Evolutionary conservation across 1,284 basidiomycete species (phyloP), one percentile per base, ranked within the genome.

Genomic region (Moesziomyces parantarcticus): DNA sequence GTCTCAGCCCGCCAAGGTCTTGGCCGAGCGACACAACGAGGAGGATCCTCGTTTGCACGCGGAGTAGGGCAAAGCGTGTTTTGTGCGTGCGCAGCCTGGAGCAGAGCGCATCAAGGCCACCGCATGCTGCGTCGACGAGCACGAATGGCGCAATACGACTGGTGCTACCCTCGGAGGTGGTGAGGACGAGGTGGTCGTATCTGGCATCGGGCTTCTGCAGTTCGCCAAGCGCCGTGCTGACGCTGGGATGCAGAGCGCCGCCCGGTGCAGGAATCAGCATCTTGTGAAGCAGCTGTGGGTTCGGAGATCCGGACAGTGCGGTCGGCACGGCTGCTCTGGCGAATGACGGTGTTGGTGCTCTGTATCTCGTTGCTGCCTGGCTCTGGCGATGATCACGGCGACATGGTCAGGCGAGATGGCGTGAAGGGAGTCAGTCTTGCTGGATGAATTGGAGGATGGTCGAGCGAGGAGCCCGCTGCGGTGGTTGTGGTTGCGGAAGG

Each of bases 101-200:
- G 14, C 58, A 50, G 7, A 60, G 44, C 5, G 58, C 53, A 47
- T 61, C 50, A 1, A 67, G 54, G 14, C 64, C 64, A 7, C 64
- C 64, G n/a, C 34, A 21, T 4, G 49, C 64, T n/a, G 39, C 48
- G 5, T 49, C 53, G n/a, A 55, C 20, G 3, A 66, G 52, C 8
- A 47, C 43, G 13, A 66, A 48, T 5, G 60, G 53, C 10, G 57
- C 41, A 18, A 40, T 39, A 10, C 50, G 43, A 23, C 23, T 49
- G 7, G 40, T 49, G 50, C 45, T 52, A 3, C 43, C 54, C n/a
- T 46, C 41, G 16, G 58, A 20, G 1, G 52, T 29, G 14, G 47
- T 45, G 7, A 67, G 58, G 13, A 67, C 41, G 21, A 67, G 36
- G 32, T 67, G 64, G 29, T 67, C 64, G n/a, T 50, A 54, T 22